These are phyloP conservation scores for Eucalyptus sp. DNA, from an alignment of 345 rosid genomes.

Conservation along the genomic window DNA sequence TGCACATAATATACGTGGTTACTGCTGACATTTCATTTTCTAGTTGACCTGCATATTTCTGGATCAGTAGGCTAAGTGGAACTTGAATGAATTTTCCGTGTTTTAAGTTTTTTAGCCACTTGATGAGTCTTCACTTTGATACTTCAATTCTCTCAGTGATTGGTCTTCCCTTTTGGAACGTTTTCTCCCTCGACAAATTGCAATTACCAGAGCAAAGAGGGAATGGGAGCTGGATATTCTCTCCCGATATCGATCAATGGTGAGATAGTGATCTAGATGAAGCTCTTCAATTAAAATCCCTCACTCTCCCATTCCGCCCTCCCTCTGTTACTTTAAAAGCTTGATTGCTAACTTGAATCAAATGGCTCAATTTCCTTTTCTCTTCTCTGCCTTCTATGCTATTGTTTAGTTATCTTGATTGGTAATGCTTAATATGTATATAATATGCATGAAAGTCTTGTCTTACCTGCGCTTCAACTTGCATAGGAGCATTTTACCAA, in stretches of 20 bases:
- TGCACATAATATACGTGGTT: background rate
- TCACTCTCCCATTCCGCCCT: background rate
- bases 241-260: conserved; percentile 82
- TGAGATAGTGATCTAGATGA: conserved; percentile 9
- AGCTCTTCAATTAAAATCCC: background rate
- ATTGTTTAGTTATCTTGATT: background rate
- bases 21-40: background rate
- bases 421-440: background rate
- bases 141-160: conserved; percentile 34
- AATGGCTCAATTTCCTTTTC: background rate
- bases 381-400: background rate
- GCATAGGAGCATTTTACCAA: conserved; percentile 78
- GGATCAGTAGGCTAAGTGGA: background rate
- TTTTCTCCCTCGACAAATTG: conserved; percentile 88
- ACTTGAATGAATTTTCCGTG: background rate
- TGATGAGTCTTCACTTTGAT: background rate
- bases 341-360: background rate
- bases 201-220: conserved; percentile 86
- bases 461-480: background rate
- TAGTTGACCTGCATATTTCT: background rate
- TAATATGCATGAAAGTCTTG: background rate
- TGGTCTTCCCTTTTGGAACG: conserved; percentile 91
- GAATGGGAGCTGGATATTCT: conserved; percentile 97
- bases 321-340: background rate
- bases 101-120: background rate